A percentile compares a stretch with the other conserved stretches of the same genome.
These are phyloP conservation scores for Stagonosporopsis chrysanthemi DNA, from an alignment of 2,329 filamentous ascomycete species.

Conservation along the genomic window DNA sequence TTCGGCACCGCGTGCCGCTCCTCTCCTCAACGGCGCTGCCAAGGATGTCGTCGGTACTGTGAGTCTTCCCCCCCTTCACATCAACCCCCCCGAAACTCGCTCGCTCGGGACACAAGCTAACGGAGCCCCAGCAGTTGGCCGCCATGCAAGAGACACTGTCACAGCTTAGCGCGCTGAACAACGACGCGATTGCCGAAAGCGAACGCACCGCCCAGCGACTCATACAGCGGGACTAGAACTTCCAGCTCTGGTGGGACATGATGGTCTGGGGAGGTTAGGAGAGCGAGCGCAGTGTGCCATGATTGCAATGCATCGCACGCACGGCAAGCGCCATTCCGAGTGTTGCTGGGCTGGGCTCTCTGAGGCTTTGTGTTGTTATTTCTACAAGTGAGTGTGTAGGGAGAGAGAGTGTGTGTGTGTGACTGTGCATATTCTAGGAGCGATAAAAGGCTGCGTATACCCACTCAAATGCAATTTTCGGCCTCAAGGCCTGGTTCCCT, in stretches of 20 bases:
- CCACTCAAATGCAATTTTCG: conserved; percentile 16
- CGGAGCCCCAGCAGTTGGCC: conserved; percentile 48
- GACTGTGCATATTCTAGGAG: conserved; percentile 5
- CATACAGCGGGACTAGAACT: conserved; percentile 38
- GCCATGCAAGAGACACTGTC: conserved; percentile 48
- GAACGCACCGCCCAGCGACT: conserved; percentile 43
- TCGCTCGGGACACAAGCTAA: conserved; percentile 27
- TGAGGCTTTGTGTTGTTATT: background rate
- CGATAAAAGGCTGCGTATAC: conserved; percentile 15
- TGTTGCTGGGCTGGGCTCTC: background rate
- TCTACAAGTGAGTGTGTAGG: too few species aligned
- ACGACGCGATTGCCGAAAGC: conserved; percentile 45
- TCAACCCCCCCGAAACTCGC: too few species aligned
- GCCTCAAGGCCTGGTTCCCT: too few species aligned
- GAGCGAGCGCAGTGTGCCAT: background rate
- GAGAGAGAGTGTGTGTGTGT: too few species aligned
- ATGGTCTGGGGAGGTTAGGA: conserved; percentile 15
- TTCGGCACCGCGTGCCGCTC: background rate
- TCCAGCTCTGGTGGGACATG: conserved; percentile 21
- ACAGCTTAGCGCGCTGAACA: conserved; percentile 47
- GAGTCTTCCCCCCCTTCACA: too few species aligned
- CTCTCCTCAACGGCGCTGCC: conserved; percentile 18
- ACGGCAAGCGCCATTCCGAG: background rate
- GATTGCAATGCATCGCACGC: too few species aligned
- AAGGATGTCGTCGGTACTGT: conserved; percentile 47